phyloP scores from a whole-genome alignment of 352 stramenopile species.

The Pythium utonaiense region DNA sequence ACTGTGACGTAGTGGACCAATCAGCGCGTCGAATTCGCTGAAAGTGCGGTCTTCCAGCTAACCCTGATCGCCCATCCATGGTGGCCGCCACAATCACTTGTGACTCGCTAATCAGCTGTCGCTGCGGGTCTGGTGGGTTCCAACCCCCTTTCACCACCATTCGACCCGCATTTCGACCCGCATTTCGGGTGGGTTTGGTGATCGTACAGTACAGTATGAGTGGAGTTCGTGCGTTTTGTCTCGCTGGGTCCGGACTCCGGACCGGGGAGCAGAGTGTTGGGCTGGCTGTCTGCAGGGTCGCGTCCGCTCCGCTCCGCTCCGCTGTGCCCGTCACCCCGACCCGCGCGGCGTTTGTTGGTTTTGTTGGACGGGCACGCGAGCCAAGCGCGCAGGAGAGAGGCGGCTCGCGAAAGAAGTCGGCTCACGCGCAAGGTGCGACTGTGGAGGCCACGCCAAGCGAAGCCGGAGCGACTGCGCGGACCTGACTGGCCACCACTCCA shows the following conservation, averaged over 20 bases:
- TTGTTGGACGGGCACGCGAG: slow-evolving; percentile 17
- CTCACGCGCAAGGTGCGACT: slow-evolving; percentile 6
- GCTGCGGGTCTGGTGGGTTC: too few species aligned
- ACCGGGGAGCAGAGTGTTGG: too few species aligned
- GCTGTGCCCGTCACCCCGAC: neutral
- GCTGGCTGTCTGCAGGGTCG: too few species aligned
- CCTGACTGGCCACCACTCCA: neutral
- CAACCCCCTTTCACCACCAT: too few species aligned
- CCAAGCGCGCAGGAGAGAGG: slow-evolving; percentile 3
- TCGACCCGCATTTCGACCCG: too few species aligned
- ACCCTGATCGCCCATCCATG: slow-evolving; percentile 22
- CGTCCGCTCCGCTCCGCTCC: neutral
- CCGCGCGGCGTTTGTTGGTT: slow-evolving; percentile 12
- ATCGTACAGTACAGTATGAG: too few species aligned
- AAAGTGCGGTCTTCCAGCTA: slow-evolving; percentile 14
- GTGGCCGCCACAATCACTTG: slow-evolving; percentile 8
- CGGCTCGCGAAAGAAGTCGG: slow-evolving; percentile 19
- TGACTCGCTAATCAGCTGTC: slow-evolving; percentile 8
- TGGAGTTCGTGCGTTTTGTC: too few species aligned
- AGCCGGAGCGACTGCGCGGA: slow-evolving; percentile 13
- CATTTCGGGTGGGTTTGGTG: slow-evolving; percentile 3
- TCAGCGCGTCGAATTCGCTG: slow-evolving; percentile 9
- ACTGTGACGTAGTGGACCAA: slow-evolving; percentile 3
- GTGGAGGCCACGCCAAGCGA: slow-evolving; percentile 6
- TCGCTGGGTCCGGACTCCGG: too few species aligned